Base-by-base conservation (phyloP, 2,329 filamentous ascomycete species). In the Fusarium tuaranense region DNA sequence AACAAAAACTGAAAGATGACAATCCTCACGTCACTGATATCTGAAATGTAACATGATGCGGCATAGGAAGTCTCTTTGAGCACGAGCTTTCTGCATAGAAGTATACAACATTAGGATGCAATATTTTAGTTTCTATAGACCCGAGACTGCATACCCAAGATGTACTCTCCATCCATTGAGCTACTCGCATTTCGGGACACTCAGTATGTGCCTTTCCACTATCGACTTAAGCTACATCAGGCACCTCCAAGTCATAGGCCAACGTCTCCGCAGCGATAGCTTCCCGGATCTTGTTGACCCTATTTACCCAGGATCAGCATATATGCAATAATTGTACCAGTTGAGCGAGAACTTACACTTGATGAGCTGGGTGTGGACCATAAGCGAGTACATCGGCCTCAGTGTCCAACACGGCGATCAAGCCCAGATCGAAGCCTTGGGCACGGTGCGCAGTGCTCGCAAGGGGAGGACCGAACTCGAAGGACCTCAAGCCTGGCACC, bases 391-490 rank as follows among this genome's bases (percentile, higher is more conserved):
- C 58, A 60, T 60, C 22, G 2, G 20, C 58, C 13, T 60, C 58
- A 5, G 58, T 60, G 3, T 60, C 39, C 30, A 60, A 25, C 16
- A 60, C 32, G 25, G 58, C 58, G 4, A 60, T 60, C 58, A 60
- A 60, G 16, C 58, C 58, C 18, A 60, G 22, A 25, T 60, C 58
- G 12, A 60, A 60, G 58, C 58, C 58, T 16, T 60, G 58, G 18
- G 58, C 58, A 20, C 58, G 58, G 36, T 60, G 58, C 58, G 58
- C 58, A 39, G 58, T 60, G 58, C 58, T 60, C 7, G 58, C 58
- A 0, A 60, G 58, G 4, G 58, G 58, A 27, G 58, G 38, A 2
- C 58, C 58, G 14, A 60, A 60, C 58, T 60, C 58, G 22, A 60
- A 60, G 22, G 38, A 60, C 10, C 36, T 60, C 25, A 60, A 16